A percentile compares a stretch with the other conserved stretches of the same genome.
Conservation (phyloP, 805 yeast genomes). For the Kluyveromyces lactis region DNA sequence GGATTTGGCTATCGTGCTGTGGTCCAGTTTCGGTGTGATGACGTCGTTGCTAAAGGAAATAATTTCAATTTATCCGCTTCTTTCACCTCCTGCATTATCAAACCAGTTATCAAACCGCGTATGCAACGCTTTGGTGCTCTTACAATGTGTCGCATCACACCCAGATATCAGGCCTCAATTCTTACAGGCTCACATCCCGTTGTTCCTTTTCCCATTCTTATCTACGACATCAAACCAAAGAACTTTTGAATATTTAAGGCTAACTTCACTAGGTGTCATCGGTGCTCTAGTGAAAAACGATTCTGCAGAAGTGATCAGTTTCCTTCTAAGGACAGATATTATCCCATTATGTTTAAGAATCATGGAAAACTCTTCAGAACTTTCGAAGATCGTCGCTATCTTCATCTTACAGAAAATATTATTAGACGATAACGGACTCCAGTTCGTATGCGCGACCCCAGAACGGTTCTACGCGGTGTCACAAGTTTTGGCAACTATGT, state of each 20-base stretch:
- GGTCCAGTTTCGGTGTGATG: slow-evolving; percentile 98
- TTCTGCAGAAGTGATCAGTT: slow-evolving; percentile 88
- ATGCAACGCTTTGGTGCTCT: slow-evolving; percentile 87
- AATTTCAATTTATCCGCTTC: slow-evolving; percentile 78
- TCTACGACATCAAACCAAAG: slow-evolving; percentile 87
- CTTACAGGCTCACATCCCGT: slow-evolving; percentile 82
- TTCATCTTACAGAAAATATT: slow-evolving; percentile 90
- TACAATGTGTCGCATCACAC: slow-evolving; percentile 96
- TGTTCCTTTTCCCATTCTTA: slow-evolving; percentile 87
- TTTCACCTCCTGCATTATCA: slow-evolving; percentile 78
- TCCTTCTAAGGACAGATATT: slow-evolving; percentile 88
- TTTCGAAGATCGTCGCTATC: slow-evolving; percentile 92
- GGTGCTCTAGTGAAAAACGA: slow-evolving; percentile 96
- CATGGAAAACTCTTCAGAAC: slow-evolving; percentile 91
- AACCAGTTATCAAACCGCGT: slow-evolving; percentile 88
- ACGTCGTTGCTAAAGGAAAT: slow-evolving; percentile 84
- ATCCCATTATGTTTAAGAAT: slow-evolving; percentile 90
- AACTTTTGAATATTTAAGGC: slow-evolving; percentile 86
- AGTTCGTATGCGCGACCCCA: slow-evolving; percentile 89
- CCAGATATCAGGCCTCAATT: slow-evolving; percentile 81
- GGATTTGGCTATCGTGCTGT: slow-evolving; percentile 82
- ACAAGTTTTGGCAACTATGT: slow-evolving; percentile 78
- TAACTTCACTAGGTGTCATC: slow-evolving; percentile 91
- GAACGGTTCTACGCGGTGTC: slow-evolving; percentile 94
- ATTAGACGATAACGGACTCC: slow-evolving; percentile 83